phyloP scores from a whole-genome alignment of 169 alveolate genomes.

The Eimeria sp. region DNA sequence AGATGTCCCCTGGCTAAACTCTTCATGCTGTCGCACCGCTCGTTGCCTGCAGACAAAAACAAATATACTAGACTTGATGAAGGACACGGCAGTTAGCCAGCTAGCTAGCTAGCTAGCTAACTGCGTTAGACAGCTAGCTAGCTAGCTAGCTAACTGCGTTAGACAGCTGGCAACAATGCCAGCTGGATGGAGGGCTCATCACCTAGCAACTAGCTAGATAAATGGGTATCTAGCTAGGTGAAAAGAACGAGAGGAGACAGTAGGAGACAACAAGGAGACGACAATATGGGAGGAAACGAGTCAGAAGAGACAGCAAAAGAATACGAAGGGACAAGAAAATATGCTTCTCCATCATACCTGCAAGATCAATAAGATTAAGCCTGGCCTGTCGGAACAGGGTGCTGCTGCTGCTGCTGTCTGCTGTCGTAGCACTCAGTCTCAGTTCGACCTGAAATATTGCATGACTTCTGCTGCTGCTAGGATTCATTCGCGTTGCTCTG shows the following conservation, averaged over 20 bases:
- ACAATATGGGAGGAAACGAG: background rate
- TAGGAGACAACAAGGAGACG: background rate
- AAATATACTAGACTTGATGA: background rate
- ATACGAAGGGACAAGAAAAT: no score
- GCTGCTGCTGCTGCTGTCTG: background rate
- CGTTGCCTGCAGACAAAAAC: constrained; percentile 84
- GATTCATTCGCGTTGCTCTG: constrained; percentile 90
- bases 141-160: background rate
- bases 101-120: background rate
- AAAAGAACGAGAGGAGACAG: background rate
- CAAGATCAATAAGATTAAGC: constrained; percentile 65
- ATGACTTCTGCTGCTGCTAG: constrained; percentile 91
- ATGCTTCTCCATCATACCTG: constrained; percentile 6
- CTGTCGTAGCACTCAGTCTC: constrained; percentile 6
- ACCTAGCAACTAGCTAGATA: background rate
- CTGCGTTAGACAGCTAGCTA: background rate
- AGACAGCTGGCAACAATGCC: background rate
- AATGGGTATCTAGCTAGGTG: background rate
- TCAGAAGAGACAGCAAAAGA: background rate
- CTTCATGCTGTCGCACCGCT: constrained; percentile 83
- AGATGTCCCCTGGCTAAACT: constrained; percentile 85
- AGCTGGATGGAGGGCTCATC: background rate
- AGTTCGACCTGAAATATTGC: constrained; percentile 89
- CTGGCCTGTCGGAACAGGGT: constrained; percentile 33
- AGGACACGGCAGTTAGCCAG: background rate